Evolutionary conservation across 352 stramenopile genomes (phyloP).

Genomic region (Globisporangium sylvaticum): DNA sequence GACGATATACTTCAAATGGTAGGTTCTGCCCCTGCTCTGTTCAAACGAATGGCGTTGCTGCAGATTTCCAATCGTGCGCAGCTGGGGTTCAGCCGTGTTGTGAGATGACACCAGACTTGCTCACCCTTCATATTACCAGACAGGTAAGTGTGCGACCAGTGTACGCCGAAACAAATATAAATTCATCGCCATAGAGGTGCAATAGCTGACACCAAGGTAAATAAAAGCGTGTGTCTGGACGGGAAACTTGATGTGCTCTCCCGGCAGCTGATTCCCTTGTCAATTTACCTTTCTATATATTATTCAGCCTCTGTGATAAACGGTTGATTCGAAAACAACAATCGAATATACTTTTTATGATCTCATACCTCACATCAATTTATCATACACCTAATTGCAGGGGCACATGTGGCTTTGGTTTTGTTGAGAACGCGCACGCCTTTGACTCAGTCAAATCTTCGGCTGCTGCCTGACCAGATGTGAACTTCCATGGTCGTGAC

Average conservation of each 20-base stretch:
- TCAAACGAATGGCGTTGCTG: neutral
- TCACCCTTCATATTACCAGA: neutral
- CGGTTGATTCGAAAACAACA: too few relatives aligned
- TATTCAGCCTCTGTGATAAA: too few relatives aligned
- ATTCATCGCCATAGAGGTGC: neutral
- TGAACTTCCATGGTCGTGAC: neutral
- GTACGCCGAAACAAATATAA: neutral
- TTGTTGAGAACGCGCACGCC: too few relatives aligned
- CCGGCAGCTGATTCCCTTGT: neutral
- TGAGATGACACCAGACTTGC: neutral
- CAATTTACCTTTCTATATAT: neutral
- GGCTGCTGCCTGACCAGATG: too few relatives aligned
- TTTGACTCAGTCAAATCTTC: too few relatives aligned
- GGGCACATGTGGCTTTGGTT: too few relatives aligned
- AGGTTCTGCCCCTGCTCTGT: neutral
- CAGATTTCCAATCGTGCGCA: neutral
- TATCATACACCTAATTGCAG: too few relatives aligned
- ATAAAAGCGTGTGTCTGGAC: neutral
- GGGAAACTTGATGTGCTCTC: neutral
- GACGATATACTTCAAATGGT: neutral
- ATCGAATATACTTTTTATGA: too few relatives aligned
- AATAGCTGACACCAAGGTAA: neutral
- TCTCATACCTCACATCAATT: too few relatives aligned
- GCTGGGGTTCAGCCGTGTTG: neutral
- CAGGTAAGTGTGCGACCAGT: neutral